Evolutionary conservation across 78 protist species (phyloP).

Genomic region (Dictyostelium capitatum): DNA sequence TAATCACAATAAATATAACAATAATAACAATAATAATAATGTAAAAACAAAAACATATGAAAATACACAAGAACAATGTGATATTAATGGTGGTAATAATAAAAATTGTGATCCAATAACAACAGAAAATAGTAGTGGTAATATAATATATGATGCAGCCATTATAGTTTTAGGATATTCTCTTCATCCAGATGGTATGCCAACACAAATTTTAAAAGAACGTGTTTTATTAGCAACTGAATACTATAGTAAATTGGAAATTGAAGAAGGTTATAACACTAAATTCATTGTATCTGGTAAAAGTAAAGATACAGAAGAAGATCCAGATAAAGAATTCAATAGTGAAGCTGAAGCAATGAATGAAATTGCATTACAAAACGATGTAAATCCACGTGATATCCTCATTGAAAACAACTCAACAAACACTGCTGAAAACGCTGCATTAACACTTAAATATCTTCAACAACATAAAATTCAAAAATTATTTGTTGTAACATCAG

Average conservation of each 20-base stretch:
- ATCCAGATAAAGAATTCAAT: constrained; percentile 8
- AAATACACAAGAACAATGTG: background rate
- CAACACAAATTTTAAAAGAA: constrained; percentile 58
- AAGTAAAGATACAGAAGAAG: background rate
- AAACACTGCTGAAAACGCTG: constrained; percentile 75
- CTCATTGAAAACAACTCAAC: constrained; percentile 18
- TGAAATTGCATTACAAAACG: background rate
- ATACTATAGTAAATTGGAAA: background rate
- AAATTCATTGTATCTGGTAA: constrained; percentile 41
- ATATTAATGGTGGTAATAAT: background rate
- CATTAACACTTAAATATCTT: background rate
- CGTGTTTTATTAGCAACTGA: constrained; percentile 38
- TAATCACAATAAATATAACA: background rate
- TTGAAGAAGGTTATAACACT: background rate
- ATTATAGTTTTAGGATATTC: constrained; percentile 43
- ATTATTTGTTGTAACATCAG: constrained; percentile 36
- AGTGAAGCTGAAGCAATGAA: constrained; percentile 69
- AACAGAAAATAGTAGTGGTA: background rate
- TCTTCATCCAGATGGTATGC: constrained; percentile 66
- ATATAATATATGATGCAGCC: background rate
- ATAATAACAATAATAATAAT: background rate
- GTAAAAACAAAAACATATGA: background rate
- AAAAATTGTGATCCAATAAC: background rate
- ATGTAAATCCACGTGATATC: background rate
- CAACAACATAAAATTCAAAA: background rate